These are phyloP conservation scores for Akebia trifoliata DNA, from an alignment of 164 flowering plant genomes.

Conservation along the genomic window DNA sequence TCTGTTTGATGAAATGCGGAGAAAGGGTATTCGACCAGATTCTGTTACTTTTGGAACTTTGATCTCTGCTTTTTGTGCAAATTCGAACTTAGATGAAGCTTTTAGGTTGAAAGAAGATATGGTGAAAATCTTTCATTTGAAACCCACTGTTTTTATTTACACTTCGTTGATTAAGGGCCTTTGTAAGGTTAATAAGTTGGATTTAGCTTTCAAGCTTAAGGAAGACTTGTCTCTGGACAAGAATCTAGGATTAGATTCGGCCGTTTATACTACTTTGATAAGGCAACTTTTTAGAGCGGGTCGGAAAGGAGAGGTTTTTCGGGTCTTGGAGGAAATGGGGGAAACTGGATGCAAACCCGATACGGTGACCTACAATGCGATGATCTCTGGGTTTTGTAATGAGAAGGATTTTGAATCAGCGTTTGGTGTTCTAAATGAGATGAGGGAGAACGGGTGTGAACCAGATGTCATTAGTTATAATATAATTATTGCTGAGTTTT, in stretches of 20 bases:
- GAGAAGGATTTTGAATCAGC: constrained; percentile 53
- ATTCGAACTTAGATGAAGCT: constrained; percentile 42
- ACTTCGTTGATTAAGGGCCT: constrained; percentile 60
- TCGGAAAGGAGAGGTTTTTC: constrained; percentile 39
- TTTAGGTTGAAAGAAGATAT: constrained; percentile 52
- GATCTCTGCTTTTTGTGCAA: constrained; percentile 39
- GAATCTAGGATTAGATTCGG: constrained; percentile 34
- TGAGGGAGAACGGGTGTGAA: constrained; percentile 45
- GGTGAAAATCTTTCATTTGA: constrained; percentile 31
- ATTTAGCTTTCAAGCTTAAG: constrained; percentile 49
- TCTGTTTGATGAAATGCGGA: constrained; percentile 63
- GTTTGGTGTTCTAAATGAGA: constrained; percentile 35
- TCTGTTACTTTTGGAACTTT: constrained; percentile 58
- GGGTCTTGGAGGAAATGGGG: constrained; percentile 55
- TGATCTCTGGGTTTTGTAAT: constrained; percentile 55
- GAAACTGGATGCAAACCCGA: constrained; percentile 44
- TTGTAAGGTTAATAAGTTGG: constrained; percentile 38
- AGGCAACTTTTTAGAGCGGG: constrained; percentile 46
- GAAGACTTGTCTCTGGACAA: constrained; percentile 45
- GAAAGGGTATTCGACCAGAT: constrained; percentile 42
- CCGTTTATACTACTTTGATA: constrained; percentile 55
- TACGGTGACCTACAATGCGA: constrained; percentile 54
- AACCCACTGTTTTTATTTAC: constrained; percentile 39
- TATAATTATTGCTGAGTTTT: constrained; percentile 39
- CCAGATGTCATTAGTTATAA: constrained; percentile 65